These are phyloP conservation scores for Curvularia lunata DNA, from an alignment of 2,329 filamentous ascomycete genomes.

Conservation along the genomic window DNA sequence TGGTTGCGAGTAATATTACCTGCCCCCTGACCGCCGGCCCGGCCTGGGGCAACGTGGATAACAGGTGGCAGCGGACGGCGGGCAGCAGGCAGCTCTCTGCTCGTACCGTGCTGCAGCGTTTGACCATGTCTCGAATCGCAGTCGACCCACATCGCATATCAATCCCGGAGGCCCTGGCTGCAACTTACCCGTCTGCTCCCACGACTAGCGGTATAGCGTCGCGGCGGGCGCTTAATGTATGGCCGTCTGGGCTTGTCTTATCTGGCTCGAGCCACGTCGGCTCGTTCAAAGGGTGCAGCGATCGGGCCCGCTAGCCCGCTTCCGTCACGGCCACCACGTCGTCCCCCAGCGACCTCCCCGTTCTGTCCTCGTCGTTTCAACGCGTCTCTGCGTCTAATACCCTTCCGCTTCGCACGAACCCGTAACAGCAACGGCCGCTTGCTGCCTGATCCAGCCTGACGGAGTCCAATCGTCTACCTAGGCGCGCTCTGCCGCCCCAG, in stretches of 20 bases:
- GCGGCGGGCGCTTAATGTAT: conserved; percentile 30
- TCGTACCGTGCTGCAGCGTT: conserved; percentile 16
- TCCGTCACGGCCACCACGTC: conserved; percentile 16
- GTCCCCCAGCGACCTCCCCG: conserved; percentile 16
- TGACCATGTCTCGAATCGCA: conserved; percentile 22
- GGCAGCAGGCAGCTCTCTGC: conserved; percentile 25
- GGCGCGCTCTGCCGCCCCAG: conserved; percentile 15
- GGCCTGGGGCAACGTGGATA: conserved; percentile 4
- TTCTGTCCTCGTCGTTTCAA: conserved; percentile 15
- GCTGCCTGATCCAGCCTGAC: conserved; percentile 23
- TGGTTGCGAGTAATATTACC: conserved; percentile 31
- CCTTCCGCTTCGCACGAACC: conserved; percentile 3
- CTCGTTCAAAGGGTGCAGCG: conserved; percentile 13
- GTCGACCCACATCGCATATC: conserved; percentile 6
- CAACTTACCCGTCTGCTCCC: conserved; percentile 12
- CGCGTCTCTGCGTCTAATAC: conserved; percentile 21
- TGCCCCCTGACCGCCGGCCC: conserved; percentile 6
- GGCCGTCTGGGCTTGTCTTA: conserved; percentile 25
- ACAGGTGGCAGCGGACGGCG: conserved; percentile 2
- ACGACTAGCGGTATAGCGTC: conserved; percentile 25
- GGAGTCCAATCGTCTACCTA: conserved; percentile 15
- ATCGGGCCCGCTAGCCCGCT: conserved; percentile 17
- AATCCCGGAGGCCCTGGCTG: conserved; percentile 11
- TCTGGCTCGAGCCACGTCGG: conserved; percentile 27
- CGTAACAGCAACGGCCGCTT: conserved; percentile 16